Base-by-base conservation (phyloP, 1,284 basidiomycete genomes). In the Tilletia caries region DNA sequence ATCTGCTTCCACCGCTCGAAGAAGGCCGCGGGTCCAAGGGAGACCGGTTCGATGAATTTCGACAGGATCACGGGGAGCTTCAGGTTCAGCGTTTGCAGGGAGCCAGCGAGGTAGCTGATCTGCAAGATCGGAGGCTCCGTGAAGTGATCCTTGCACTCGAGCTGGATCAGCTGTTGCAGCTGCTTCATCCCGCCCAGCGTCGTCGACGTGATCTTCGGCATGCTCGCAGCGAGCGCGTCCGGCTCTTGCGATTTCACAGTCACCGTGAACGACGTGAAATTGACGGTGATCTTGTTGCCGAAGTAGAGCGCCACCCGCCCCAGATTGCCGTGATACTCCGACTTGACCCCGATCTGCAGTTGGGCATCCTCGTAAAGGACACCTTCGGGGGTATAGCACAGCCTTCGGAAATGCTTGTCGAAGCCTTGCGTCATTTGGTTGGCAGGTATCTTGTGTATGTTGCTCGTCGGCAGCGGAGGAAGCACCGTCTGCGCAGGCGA, bases 1-100 rank as follows among this genome's bases (percentile, higher is more conserved):
- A 98, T 97, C 78, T 97, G 86, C 84, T 93, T 93, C 96, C 96
- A 99, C 67, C 96, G 87, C 84, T 97, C 95, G 84, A 98, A 98
- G 87, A 98, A 98, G 76, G 95, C 92, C 0, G 88, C 86, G 70
- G 88, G 86, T 18, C 88, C 89, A 44, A 98, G 88, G 68, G 90
- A 90, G 68, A 97, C 93, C 44, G 92, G 92, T 82, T 97, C 95
- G 73, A 98, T 87, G 84, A 99, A 99, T 84, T 95, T 94, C 58
- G 90, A 91, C 73, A 96, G 81, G 66, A 92, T 88, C 73, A 98
- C 88, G 3, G 96, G 95, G 50, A 98, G 86, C 64, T 90, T 89
- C 67, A 98, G 85, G 0, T 91, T 89, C 67, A 97, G 86, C 23
- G 91, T 90, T 83, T 94, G 93, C 74, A 93, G 90, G 10, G 92